phyloP scores from a whole-genome alignment of 1,284 basidiomycete species.

The Paramarasmius palmivorus region DNA sequence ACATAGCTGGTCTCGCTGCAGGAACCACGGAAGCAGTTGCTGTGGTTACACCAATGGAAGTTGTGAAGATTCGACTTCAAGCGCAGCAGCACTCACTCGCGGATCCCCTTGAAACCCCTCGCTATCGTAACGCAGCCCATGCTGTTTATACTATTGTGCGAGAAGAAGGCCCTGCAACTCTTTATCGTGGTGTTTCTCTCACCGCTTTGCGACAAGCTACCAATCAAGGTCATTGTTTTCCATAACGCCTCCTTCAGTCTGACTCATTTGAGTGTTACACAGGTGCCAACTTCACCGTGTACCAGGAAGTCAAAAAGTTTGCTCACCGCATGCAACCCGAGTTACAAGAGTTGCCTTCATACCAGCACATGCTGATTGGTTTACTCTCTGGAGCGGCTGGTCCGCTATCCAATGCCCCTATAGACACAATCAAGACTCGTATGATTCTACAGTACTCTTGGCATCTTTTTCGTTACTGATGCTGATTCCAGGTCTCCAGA shows the following conservation, averaged over 20 bases:
- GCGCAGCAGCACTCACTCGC: slow-evolving; percentile 98
- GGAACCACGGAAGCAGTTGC: slow-evolving; percentile 93
- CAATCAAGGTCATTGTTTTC: slow-evolving; percentile 83
- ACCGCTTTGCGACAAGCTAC: slow-evolving; percentile 97
- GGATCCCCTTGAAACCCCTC: slow-evolving; percentile 91
- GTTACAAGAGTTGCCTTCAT: slow-evolving; percentile 79
- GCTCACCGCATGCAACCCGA: slow-evolving; percentile 81
- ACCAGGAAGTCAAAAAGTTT: slow-evolving; percentile 93
- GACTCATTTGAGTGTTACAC: slow-evolving; percentile 13
- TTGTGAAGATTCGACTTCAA: slow-evolving; percentile 98
- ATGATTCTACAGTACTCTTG: slow-evolving; percentile 29
- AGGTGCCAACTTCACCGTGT: slow-evolving; percentile 98
- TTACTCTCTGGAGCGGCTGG: slow-evolving; percentile 97
- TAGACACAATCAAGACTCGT: slow-evolving; percentile 98
- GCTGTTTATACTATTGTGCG: slow-evolving; percentile 94
- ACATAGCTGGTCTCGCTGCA: slow-evolving; percentile 86
- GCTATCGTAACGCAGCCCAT: slow-evolving; percentile 96
- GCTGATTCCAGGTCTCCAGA: slow-evolving; percentile 70
- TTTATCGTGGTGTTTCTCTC: slow-evolving; percentile 92
- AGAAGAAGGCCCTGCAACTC: slow-evolving; percentile 86
- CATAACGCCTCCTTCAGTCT: neutral
- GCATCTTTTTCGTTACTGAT: slow-evolving; percentile 2
- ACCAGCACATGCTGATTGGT: slow-evolving; percentile 93
- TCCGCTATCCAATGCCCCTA: slow-evolving; percentile 95
- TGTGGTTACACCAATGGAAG: slow-evolving; percentile 99